Percentiles rank a stretch among this genome's conserved stretches.
phyloP scores from a whole-genome alignment of 2,329 filamentous ascomycete species.

The Penicillium occitanis region DNA sequence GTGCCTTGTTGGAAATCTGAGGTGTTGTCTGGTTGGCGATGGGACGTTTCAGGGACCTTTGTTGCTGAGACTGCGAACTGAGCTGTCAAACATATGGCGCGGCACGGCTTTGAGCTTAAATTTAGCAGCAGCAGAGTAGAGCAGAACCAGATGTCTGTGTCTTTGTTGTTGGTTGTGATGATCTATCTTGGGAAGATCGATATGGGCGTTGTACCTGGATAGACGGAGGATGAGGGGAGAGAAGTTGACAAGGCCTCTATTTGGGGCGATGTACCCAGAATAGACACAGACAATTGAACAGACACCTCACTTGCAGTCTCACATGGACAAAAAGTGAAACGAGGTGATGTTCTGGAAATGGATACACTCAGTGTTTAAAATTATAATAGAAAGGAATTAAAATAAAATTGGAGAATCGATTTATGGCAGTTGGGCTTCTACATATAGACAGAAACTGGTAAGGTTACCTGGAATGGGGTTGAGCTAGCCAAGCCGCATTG shows the following conservation, averaged over 20 bases:
- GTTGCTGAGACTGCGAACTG: slow-evolving; percentile 14
- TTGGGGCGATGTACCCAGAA: background rate
- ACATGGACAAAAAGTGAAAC: background rate
- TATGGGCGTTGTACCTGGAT: background rate
- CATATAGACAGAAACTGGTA: slow-evolving; percentile 2
- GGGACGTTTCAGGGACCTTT: slow-evolving; percentile 15
- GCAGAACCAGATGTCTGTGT: background rate
- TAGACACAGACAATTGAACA: background rate
- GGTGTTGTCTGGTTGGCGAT: slow-evolving; percentile 2
- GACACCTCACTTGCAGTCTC: slow-evolving; percentile 6
- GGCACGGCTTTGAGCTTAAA: slow-evolving; percentile 18
- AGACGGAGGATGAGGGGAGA: background rate
- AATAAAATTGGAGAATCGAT: background rate
- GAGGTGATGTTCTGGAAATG: background rate
- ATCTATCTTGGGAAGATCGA: background rate
- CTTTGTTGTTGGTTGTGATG: slow-evolving; percentile 5
- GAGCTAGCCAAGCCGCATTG: slow-evolving; percentile 11
- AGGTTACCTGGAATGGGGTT: background rate
- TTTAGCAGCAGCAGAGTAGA: slow-evolving; percentile 6
- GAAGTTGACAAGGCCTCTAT: background rate
- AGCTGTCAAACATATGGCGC: slow-evolving; percentile 3
- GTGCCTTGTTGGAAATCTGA: slow-evolving; percentile 11
- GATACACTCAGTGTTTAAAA: background rate
- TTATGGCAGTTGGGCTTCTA: slow-evolving; percentile 8
- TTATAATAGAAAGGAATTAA: background rate